Percentiles rank a stretch among this genome's conserved stretches.
Evolutionary conservation across 257 asterid species (phyloP).

Genomic region (Echites panduratus): DNA sequence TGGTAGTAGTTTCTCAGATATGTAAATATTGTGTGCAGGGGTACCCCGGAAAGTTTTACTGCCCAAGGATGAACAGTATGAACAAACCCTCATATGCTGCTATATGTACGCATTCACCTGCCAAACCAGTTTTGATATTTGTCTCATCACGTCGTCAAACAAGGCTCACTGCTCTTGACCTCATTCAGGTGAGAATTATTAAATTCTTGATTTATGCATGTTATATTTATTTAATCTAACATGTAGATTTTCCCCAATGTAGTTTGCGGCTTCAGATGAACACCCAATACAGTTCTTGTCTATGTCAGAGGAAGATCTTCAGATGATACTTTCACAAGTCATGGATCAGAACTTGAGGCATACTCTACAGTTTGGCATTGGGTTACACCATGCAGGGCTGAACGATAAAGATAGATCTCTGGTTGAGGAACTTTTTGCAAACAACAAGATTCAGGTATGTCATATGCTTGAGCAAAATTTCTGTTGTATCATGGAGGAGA

Average conservation of each 20-base stretch:
- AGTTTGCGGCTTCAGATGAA: constrained; percentile 99
- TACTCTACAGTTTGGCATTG: constrained; percentile 96
- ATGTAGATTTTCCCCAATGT: constrained; percentile 20
- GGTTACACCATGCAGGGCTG: constrained; percentile 95
- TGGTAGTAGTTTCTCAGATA: constrained; percentile 2
- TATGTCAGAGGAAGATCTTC: constrained; percentile 92
- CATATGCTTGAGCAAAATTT: constrained; percentile 13
- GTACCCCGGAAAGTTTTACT: constrained; percentile 94
- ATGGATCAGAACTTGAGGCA: constrained; percentile 93
- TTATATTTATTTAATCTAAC: constrained; percentile 13
- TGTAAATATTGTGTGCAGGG: constrained; percentile 49
- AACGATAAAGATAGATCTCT: constrained; percentile 95
- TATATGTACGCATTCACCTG: constrained; percentile 92
- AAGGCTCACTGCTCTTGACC: constrained; percentile 96
- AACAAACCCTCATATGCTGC: constrained; percentile 98
- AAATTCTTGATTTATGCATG: constrained; percentile 1
- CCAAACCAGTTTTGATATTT: constrained; percentile 93
- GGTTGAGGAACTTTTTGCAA: constrained; percentile 96
- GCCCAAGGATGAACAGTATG: constrained; percentile 99
- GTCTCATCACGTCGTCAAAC: constrained; percentile 99
- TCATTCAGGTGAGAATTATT: constrained; percentile 70
- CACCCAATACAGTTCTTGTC: constrained; percentile 77
- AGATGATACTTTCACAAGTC: constrained; percentile 91
- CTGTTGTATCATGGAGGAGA: not conserved
- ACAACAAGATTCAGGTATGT: constrained; percentile 85